phyloP scores from a whole-genome alignment of 1,139 yeast species.

The Hansenula lynferdii region DNA sequence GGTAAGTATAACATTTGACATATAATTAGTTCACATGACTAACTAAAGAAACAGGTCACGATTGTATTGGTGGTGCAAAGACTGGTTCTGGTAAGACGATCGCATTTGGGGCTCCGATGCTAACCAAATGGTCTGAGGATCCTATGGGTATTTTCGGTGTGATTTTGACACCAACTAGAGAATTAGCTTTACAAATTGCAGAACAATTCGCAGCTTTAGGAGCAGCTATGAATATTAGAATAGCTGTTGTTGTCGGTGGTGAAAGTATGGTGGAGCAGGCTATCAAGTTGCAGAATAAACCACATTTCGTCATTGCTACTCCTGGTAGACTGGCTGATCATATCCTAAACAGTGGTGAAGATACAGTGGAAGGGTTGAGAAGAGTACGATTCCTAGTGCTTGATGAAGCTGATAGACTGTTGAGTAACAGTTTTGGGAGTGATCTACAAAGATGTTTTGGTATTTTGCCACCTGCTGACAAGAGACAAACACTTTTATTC shows the following conservation, averaged over 20 bases:
- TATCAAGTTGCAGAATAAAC: conserved; percentile 70
- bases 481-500: conserved; percentile 83
- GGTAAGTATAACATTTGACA: conserved; percentile 31
- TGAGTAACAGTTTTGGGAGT: conserved; percentile 78
- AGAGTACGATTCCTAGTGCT: conserved; percentile 77
- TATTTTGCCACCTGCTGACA: conserved; percentile 62
- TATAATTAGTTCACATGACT: neutral
- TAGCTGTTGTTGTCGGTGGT: conserved; percentile 88
- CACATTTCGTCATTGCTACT: conserved; percentile 94
- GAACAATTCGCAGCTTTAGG: conserved; percentile 96
- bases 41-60: conserved; percentile 40
- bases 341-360: conserved; percentile 83
- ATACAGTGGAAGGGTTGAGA: conserved; percentile 72
- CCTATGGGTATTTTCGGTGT: conserved; percentile 92
- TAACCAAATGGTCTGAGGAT: conserved; percentile 90
- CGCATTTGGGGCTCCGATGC: conserved; percentile 96
- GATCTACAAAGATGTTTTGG: conserved; percentile 72
- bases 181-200: conserved; percentile 92
- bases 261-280: conserved; percentile 89
- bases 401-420: conserved; percentile 93
- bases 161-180: conserved; percentile 91
- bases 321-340: conserved; percentile 98
- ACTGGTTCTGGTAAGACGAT: conserved; percentile 99
- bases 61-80: conserved; percentile 97
- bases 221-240: conserved; percentile 77